Base-by-base conservation (phyloP, 208 protist species). In the Dictyostelium gargantuum region DNA sequence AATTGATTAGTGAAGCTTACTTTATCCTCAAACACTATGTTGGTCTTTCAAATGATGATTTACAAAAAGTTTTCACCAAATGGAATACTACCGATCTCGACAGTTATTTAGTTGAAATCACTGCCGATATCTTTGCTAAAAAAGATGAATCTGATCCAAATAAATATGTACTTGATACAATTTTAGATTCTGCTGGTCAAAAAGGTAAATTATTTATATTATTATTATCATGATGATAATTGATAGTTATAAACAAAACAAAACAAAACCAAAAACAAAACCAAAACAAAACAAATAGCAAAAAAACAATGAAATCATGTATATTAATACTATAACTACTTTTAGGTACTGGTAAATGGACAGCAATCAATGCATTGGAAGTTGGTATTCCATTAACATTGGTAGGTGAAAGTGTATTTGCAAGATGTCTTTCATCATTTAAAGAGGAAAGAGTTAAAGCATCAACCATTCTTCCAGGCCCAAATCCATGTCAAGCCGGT, bases 21-120 rank as follows among this genome's bases (percentile, higher is more conserved):
- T 95, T 98, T 84, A 84, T 99, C 11, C 94, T 99, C 68, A 95
- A 96, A 48, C 97, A 95, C 44, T 70, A 99, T 40, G 35, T 95
- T 13, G 95, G 94, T 32, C 93, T 99, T 75, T 96, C 75, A 81
- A 98, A 99, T 86, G 97, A 98, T 73, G 97, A 99, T 94, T 94
- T 99, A 50, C 96, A 95, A 17, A 93, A 93, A 15, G 95, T 98
- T 9, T 99, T 99, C 80, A 91, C 96, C 81, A 94, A 98, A 70
- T 99, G 98, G 98, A 99, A 99, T 91, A 91, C 95, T 54, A 96
- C 97, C 46, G 98, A 99, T 85, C 96, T 99, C 10, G 93, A 98
- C 56, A 98, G 97, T 11, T 99, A 99, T 95, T 97, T 99, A 93
- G 98, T 99, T 72, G 99, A 99, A 94, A 99, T 99, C 92, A 99